Base-by-base conservation (phyloP, 2,329 filamentous ascomycete genomes). In the Lojkania enalia region DNA sequence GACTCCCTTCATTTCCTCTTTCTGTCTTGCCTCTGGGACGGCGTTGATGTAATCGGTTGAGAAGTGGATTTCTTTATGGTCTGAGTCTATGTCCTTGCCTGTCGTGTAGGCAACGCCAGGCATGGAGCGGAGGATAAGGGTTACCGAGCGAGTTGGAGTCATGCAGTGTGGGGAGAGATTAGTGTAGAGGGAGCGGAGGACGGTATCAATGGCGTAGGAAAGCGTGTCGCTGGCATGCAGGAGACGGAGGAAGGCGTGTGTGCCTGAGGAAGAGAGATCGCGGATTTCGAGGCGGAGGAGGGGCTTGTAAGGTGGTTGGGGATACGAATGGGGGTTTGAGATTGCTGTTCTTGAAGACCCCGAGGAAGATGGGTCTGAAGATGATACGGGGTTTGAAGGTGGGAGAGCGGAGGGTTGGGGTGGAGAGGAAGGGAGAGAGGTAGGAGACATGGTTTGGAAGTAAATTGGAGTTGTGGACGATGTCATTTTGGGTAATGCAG, bases 21-120 rank as follows among this genome's bases (percentile, higher is more conserved):
- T 70, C 27, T 49, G 57, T 12, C 68, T 55, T 3, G 55, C 49
- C 15, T 64, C 59, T 0, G 77, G 45, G 1, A 74, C 61, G 11
- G 52, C 38, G 2, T 67, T 61, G 55, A 96, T 83, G 74, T 96
- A 96, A 35, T 78, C 73, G 1, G 92, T 81, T 13, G 84, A 90
- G 69, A 97, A 79, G 71, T 96, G 90, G 51, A 96, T 94, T 67
- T 96, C 90, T 65, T 96, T 96, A 76, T 96, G 90, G 63, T 94
- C 87, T 49, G 77, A 57, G 70, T 96, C 91, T 9, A 95, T 78
- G 29, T 90, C 86, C 7, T 76, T 81, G 51, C 89, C 88, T 0
- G 82, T 90, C 1, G 92, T 96, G 74, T 96, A 95, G 15, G 92
- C 92, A 3, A 97, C 88, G 38, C 92, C 92, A 36, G 74, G 76